Percentiles rank a stretch among this genome's conserved stretches.
These are phyloP conservation scores for Naumovozyma castellii DNA, from an alignment of 805 yeast species.

Conservation along the genomic window DNA sequence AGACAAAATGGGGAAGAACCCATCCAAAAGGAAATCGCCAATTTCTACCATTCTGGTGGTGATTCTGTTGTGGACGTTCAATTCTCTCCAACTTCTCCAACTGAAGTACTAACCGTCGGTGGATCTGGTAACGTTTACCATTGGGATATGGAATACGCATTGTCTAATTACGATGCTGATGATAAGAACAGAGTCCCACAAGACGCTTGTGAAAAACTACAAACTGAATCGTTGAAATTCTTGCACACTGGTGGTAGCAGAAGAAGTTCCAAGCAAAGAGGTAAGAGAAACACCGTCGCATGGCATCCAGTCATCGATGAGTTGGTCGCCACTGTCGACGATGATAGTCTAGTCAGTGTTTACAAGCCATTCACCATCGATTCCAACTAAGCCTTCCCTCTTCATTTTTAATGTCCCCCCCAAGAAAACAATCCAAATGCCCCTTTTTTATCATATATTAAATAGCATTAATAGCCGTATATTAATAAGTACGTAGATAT, in stretches of 20 bases:
- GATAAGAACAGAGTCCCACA: constrained; percentile 35
- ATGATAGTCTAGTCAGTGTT: constrained; percentile 23
- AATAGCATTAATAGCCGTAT: no score
- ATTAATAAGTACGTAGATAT: no score
- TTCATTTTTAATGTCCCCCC: background rate
- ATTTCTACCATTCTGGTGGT: constrained; percentile 20
- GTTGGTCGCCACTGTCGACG: constrained; percentile 26
- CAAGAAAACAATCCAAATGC: no score
- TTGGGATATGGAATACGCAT: constrained; percentile 29
- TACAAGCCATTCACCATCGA: constrained; percentile 22
- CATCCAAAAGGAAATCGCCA: constrained; percentile 16
- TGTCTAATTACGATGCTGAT: constrained; percentile 36
- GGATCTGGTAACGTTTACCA: constrained; percentile 24
- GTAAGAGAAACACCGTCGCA: constrained; percentile 23
- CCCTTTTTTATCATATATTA: no score
- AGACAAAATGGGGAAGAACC: constrained; percentile 18
- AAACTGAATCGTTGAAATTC: constrained; percentile 21
- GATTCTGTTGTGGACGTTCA: constrained; percentile 24
- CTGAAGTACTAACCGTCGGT: constrained; percentile 22
- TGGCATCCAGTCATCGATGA: constrained; percentile 27
- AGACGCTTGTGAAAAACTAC: constrained; percentile 30
- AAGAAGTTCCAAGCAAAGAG: constrained; percentile 14
- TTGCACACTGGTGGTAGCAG: constrained; percentile 26
- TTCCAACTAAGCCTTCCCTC: background rate
- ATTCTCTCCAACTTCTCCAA: constrained; percentile 18